Conservation (phyloP, 2,329 filamentous ascomycete genomes). For the Tetracladium maxilliforme region DNA sequence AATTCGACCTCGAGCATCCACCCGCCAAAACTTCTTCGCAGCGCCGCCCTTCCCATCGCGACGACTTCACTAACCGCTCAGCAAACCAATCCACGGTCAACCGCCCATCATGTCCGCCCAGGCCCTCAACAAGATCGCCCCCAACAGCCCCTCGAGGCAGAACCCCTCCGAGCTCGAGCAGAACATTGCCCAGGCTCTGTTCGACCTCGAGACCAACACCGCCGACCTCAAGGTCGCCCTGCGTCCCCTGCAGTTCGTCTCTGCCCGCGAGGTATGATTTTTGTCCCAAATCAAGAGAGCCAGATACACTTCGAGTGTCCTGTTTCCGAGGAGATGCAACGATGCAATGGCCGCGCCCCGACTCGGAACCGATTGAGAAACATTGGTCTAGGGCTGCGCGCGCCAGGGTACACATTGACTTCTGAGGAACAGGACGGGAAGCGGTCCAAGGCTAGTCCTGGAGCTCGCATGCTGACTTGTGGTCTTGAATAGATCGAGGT, state of each 20-base stretch:
- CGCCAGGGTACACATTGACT: neutral
- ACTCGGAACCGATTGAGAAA: neutral
- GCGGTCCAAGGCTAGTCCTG: slow-evolving; percentile 59
- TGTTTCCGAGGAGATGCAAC: too few relatives aligned
- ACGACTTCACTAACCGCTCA: too few relatives aligned
- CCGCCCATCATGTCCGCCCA: slow-evolving; percentile 44
- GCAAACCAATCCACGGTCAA: slow-evolving; percentile 6
- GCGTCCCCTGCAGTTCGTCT: slow-evolving; percentile 96
- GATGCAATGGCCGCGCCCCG: neutral
- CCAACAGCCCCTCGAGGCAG: slow-evolving; percentile 90
- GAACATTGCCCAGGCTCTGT: slow-evolving; percentile 91
- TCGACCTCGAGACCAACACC: slow-evolving; percentile 98
- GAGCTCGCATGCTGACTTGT: slow-evolving; percentile 65
- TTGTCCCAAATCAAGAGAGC: slow-evolving; percentile 13
- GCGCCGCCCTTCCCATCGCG: too few relatives aligned
- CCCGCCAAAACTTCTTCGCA: too few relatives aligned
- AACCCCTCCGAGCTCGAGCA: slow-evolving; percentile 96
- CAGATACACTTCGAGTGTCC: too few relatives aligned
- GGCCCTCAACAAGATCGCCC: slow-evolving; percentile 95
- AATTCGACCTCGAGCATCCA: too few relatives aligned
- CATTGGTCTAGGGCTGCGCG: neutral
- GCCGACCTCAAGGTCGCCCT: slow-evolving; percentile 93
- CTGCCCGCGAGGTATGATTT: slow-evolving; percentile 92
- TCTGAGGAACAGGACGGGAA: slow-evolving; percentile 56
- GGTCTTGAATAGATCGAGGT: slow-evolving; percentile 84